Evolutionary conservation across 1,139 yeast species (phyloP), one percentile per base, ranked within the genome.

Genomic region (Debaryomyces psychrophilus): DNA sequence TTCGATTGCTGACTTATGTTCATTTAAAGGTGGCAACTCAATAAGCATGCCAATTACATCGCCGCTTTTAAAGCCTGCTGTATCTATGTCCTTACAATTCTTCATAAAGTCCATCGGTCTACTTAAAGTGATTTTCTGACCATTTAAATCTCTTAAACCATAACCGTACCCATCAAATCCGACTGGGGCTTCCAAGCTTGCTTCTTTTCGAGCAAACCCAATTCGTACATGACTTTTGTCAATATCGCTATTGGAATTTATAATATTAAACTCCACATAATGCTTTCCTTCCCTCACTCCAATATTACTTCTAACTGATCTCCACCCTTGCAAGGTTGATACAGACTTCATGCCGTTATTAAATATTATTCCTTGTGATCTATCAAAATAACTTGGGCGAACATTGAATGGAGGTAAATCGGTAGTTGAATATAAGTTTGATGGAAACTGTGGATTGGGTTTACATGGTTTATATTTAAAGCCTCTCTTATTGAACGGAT

Each of bases 101-200:
- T 61, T 52, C 76, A 81, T 71, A 55, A 81, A 79, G 18, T 73
- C 73, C 38, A 68, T 65, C 0, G 92, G 90, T 42, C 95, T 73
- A 51, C 93, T 84, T 37, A 87, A 65, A 50, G 93, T 95, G 38
- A 93, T 76, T 34, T 80, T 81, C 52, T 88, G 87, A 1, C 98
- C 95, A n/a, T 77, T 76, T 29, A 79, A 77, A 65, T 92, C 98
- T 49, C 98, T 73, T 8, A 93, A 60, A 0, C 97, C 97, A 63
- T 95, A 93, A 0, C 97, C 93, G 66, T 90, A 93, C 0, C 92
- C 95, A 64, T 93, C 98, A 59, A 82, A 89, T 4, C 99, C 99
- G 8, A 92, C 93, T 0, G 99, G 99, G 0, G 96, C 96, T 55
- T 93, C 97, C 42, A 92, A 67, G 45, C 90, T 81, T 1, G 97